phyloP scores from a whole-genome alignment of 441 rosid genomes.

The Viola pubescens region DNA sequence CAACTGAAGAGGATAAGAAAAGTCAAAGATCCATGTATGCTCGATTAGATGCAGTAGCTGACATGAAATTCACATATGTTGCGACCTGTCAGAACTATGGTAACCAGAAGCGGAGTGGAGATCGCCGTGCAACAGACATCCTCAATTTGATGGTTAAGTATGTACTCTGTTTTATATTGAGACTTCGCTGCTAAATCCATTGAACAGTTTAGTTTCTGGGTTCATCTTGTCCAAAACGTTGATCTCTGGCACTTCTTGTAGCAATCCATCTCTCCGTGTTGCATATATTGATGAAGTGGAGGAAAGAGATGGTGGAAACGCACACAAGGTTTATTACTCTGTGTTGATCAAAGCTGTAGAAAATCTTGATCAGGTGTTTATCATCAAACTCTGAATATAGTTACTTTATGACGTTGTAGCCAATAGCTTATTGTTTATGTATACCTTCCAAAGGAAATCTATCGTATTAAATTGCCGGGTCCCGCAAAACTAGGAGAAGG shows the following conservation, averaged over 20 bases:
- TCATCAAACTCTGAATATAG: constrained; percentile 13
- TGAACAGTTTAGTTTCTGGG: constrained; percentile 6
- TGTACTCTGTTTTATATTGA: constrained; percentile 26
- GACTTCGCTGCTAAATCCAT: constrained; percentile 5
- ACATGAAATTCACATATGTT: constrained; percentile 90
- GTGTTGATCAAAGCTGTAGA: constrained; percentile 88
- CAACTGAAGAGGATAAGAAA: constrained; percentile 88
- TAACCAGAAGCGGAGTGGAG: constrained; percentile 87
- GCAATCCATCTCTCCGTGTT: constrained; percentile 91
- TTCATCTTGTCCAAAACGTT: constrained; percentile 14
- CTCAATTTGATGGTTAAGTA: constrained; percentile 98
- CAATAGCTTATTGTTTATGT: constrained; percentile 14
- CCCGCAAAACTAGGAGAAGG: constrained; percentile 87
- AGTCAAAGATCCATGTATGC: constrained; percentile 76
- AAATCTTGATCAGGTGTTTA: constrained; percentile 79
- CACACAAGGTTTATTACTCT: constrained; percentile 76
- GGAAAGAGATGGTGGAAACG: constrained; percentile 69
- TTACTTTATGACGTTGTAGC: constrained; percentile 1
- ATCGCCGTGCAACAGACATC: constrained; percentile 92
- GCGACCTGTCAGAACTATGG: constrained; percentile 98
- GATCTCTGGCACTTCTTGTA: constrained; percentile 20
- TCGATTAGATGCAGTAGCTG: constrained; percentile 90
- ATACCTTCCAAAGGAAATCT: constrained; percentile 59
- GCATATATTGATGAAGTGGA: constrained; percentile 97
- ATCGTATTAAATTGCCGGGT: constrained; percentile 84